These are phyloP conservation scores for Paramecium octaurelia DNA, from an alignment of 73 alveolate genomes.

Conservation along the genomic window DNA sequence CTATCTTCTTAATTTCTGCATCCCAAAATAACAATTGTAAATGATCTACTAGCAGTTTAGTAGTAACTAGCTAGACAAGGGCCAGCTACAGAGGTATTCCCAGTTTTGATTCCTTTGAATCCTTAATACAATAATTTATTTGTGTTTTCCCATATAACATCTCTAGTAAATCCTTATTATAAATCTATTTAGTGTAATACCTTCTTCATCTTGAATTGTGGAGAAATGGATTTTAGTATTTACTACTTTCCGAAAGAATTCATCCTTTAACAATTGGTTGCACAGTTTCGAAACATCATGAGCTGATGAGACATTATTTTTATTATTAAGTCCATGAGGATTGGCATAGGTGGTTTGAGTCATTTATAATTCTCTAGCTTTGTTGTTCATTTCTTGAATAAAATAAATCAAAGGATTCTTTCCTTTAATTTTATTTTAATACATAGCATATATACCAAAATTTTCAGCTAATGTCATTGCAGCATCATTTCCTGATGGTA, in stretches of 20 bases:
- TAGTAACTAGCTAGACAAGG: slow-evolving; percentile 64
- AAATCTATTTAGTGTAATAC: neutral
- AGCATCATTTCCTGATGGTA: slow-evolving; percentile 79
- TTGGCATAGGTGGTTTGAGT: slow-evolving; percentile 75
- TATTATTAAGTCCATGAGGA: slow-evolving; percentile 86
- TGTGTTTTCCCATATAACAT: slow-evolving; percentile 60
- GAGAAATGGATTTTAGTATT: slow-evolving; percentile 29
- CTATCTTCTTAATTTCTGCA: slow-evolving; percentile 64
- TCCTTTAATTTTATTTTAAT: slow-evolving; percentile 38
- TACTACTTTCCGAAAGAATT: slow-evolving; percentile 45
- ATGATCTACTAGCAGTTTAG: neutral
- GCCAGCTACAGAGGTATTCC: slow-evolving; percentile 67
- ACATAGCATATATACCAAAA: slow-evolving; percentile 70
- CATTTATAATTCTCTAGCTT: slow-evolving; percentile 73
- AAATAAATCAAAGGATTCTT: slow-evolving; percentile 67
- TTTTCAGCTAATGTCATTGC: slow-evolving; percentile 66
- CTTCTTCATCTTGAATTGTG: slow-evolving; percentile 45
- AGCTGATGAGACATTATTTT: slow-evolving; percentile 74
- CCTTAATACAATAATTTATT: slow-evolving; percentile 60
- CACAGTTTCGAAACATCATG: slow-evolving; percentile 75
- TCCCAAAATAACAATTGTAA: slow-evolving; percentile 54
- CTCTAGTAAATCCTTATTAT: neutral
- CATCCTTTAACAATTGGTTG: slow-evolving; percentile 62
- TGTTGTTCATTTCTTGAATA: slow-evolving; percentile 80
- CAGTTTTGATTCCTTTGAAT: slow-evolving; percentile 69